A percentile compares a stretch with the other conserved stretches of the same genome.
Evolutionary conservation across 2,329 filamentous ascomycete genomes (phyloP).

Genomic region (Pseudogymnoascus sp.): DNA sequence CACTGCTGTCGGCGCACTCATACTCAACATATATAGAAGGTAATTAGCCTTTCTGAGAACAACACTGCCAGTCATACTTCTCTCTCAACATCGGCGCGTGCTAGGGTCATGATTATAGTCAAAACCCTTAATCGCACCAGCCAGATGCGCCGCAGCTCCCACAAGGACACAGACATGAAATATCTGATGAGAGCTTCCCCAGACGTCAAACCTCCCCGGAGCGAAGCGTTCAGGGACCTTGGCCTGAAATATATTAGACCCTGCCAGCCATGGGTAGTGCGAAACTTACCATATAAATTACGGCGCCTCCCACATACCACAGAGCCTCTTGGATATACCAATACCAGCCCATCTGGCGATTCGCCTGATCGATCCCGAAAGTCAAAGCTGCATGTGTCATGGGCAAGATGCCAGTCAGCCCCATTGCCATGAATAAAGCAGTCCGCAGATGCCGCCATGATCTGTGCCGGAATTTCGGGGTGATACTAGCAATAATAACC

Average conservation of each 20-base stretch:
- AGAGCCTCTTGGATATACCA: not conserved
- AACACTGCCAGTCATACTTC: not conserved
- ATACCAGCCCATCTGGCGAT: not conserved
- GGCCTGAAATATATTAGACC: not conserved
- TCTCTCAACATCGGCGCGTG: not conserved
- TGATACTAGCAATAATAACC: slow-evolving; percentile 2
- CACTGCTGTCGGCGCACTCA: not conserved
- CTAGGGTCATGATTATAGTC: not conserved
- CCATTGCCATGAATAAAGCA: not conserved
- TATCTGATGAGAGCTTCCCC: slow-evolving; percentile 1
- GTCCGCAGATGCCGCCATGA: slow-evolving; percentile 1
- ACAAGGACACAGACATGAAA: not conserved
- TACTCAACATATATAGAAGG: not conserved
- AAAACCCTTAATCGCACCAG: slow-evolving; percentile 1
- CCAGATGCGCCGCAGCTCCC: not conserved
- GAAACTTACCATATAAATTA: not conserved
- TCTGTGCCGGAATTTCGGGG: slow-evolving; percentile 1
- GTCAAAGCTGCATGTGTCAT: not conserved
- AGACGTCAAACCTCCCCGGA: not conserved
- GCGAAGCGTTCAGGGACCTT: not conserved
- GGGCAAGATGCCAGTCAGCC: slow-evolving; percentile 2
- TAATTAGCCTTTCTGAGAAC: not conserved
- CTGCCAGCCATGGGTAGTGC: no score
- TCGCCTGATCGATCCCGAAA: not conserved
- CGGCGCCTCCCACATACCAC: not conserved